These are phyloP conservation scores for Acmispon strigosus DNA, from an alignment of 306 rosid species.

Conservation along the genomic window DNA sequence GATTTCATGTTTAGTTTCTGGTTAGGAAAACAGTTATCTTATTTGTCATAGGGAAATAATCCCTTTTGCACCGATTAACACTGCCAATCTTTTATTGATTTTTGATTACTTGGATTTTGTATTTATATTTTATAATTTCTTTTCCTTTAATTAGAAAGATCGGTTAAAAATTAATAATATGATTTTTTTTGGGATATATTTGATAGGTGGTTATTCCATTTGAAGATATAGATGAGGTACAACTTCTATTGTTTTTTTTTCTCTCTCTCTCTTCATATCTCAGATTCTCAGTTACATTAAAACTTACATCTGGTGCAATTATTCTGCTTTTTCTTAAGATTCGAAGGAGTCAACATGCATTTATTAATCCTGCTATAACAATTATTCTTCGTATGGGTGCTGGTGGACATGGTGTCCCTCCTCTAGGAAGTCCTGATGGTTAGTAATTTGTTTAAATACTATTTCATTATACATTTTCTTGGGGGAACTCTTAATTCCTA, in stretches of 20 bases:
- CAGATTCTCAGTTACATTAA: constrained; percentile 11
- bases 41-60: neutral
- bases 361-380: constrained; percentile 94
- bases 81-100: neutral
- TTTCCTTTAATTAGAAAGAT: neutral
- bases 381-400: constrained; percentile 96
- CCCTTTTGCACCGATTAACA: neutral
- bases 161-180: neutral
- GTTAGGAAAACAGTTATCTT: neutral
- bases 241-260: constrained; percentile 21
- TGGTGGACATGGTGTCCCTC: constrained; percentile 99
- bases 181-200: constrained; percentile 11
- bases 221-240: constrained; percentile 89
- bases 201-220: constrained; percentile 79
- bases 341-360: constrained; percentile 96
- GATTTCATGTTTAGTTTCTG: neutral
- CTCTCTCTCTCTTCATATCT: constrained; percentile 2
- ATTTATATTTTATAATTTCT: constrained; percentile 3
- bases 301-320: constrained; percentile 19
- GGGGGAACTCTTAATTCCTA: neutral
- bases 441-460: constrained; percentile 34
- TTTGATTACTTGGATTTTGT: constrained; percentile 1
- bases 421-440: constrained; percentile 99
- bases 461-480: neutral
- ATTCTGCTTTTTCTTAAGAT: constrained; percentile 43